Conservation (phyloP, 305 asterid species). For the Fraxinus baroniana region DNA sequence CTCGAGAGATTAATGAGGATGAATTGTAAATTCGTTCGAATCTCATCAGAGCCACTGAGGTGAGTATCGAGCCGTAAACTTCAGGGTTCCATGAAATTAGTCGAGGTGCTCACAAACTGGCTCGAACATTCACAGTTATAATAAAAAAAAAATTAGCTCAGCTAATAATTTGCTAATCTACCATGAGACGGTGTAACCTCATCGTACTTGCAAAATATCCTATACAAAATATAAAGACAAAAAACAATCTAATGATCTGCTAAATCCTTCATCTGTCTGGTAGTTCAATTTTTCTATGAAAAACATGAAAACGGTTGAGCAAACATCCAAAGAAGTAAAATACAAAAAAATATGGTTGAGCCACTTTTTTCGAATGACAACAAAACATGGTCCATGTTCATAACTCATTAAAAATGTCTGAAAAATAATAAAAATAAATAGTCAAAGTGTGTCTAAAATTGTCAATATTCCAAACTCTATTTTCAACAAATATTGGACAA, state of each 20-base stretch:
- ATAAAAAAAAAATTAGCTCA: background rate
- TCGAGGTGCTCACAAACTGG: too few relatives aligned
- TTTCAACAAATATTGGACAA: background rate
- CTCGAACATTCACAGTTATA: too few relatives aligned
- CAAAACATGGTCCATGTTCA: background rate
- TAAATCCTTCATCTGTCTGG: background rate
- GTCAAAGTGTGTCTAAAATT: background rate
- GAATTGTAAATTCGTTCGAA: background rate
- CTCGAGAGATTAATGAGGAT: background rate
- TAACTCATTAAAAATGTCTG: too few relatives aligned
- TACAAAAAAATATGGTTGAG: background rate
- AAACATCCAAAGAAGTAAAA: background rate
- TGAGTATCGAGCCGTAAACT: too few relatives aligned
- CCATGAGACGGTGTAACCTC: background rate
- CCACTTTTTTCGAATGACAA: background rate
- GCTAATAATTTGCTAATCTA: background rate
- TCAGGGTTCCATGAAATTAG: too few relatives aligned
- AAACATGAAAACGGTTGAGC: background rate
- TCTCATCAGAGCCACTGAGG: too few relatives aligned
- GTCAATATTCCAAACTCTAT: background rate
- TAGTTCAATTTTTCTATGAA: background rate
- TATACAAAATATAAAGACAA: too few relatives aligned
- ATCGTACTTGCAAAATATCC: background rate
- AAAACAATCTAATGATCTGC: background rate
- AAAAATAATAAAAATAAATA: background rate